phyloP scores from a whole-genome alignment of 495 filamentous ascomycete species.

The Neurospora intermedia region DNA sequence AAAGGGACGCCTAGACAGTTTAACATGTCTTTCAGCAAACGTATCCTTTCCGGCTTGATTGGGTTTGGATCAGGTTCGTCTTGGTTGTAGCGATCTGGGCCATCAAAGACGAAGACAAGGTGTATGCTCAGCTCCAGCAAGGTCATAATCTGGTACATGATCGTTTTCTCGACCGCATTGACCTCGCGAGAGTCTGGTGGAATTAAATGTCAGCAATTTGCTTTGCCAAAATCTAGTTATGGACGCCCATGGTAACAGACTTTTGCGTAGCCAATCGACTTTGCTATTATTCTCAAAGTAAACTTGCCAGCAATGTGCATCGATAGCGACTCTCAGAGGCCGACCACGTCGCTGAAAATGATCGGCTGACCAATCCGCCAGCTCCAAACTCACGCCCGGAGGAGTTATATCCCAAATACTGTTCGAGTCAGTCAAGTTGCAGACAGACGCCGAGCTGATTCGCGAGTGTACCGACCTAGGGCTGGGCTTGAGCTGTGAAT shows the following conservation, averaged over 20 bases:
- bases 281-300: background rate
- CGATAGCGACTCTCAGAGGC: background rate
- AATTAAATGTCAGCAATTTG: background rate
- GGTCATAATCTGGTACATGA: background rate
- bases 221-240: background rate
- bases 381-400: background rate
- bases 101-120: background rate
- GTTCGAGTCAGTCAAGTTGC: background rate
- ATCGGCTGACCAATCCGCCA: background rate
- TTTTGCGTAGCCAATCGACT: background rate
- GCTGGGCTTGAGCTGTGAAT: background rate
- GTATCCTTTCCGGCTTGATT: background rate
- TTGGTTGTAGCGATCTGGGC: background rate
- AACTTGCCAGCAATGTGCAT: background rate
- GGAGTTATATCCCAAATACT: background rate
- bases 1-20: background rate
- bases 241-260: background rate
- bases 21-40: background rate
- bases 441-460: too few species aligned
- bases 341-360: background rate
- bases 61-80: background rate
- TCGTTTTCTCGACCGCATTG: background rate
- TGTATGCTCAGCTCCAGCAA: background rate
- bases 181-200: background rate
- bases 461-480: background rate